Base-by-base conservation (phyloP, 2,329 filamentous ascomycete genomes). In the Botrytis fabae region DNA sequence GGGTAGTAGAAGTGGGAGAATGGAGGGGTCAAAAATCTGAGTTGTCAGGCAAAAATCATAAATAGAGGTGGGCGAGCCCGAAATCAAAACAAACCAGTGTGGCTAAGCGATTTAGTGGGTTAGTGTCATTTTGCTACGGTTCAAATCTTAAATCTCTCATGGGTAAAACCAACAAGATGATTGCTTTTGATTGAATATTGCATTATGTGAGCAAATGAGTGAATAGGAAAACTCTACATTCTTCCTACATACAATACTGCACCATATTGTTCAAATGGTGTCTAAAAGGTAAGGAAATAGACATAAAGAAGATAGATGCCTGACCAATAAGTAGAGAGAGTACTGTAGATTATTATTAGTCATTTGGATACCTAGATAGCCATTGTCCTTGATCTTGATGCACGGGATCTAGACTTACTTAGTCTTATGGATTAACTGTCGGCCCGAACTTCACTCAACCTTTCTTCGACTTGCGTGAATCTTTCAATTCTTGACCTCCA, bases 1-100 rank as follows among this genome's bases (percentile, higher is more conserved):
- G 40, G 54, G 54, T 61, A 46, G 48, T 70, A 46, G 57, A 66
- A 71, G 38, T 71, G 60, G 42, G 61, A 71, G 70, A 62, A 71
- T 71, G 46, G 70, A 71, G 70, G 70, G 70, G 70, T 71, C 60
- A 32, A 71, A 71, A 66, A 71, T 71, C 70, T 54, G 61, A 71
- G 57, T 71, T 71, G 61, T 71, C 61, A 71, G 70, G 70, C 70
- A 71, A 71, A 71, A 59, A 66, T 57, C 3, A n/a, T 18, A 38
- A 51, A 61, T 14, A 28, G 35, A 38, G 38, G 38, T 69, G 40
- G 40, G 28, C 28, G n/a, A 60, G 40, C 14, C n/a, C 40, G 20
- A 57, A 69, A 69, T 61, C 66, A 69, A 69, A 59, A 69, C 57
- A 70, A 70, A 70, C 28, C 54, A 62, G 40, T 62, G 54, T 62